Conservation (phyloP, 345 rosid genomes). For the Diplotaxis tenuifolia region DNA sequence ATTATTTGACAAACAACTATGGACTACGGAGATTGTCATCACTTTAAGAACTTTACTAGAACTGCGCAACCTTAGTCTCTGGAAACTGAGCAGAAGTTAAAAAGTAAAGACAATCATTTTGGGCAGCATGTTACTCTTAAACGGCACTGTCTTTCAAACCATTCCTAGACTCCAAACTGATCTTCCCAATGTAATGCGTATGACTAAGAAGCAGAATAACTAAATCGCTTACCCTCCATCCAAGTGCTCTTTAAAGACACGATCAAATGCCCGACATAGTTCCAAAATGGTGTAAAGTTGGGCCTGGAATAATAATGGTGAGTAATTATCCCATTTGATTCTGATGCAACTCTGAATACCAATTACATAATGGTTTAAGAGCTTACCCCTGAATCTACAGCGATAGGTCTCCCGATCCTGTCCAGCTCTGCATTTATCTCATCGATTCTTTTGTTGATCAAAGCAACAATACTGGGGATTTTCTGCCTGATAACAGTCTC, state of each 20-base stretch:
- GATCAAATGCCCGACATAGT: constrained; percentile 96
- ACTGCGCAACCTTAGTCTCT: not conserved
- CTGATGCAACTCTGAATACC: not conserved
- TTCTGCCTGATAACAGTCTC: constrained; percentile 93
- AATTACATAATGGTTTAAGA: constrained; percentile 12
- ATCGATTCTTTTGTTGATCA: constrained; percentile 92
- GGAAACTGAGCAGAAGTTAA: not conserved
- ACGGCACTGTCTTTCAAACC: not conserved
- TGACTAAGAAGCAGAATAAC: constrained; percentile 2
- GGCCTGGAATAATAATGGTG: constrained; percentile 53
- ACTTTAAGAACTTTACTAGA: not conserved
- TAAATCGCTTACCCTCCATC: constrained; percentile 85
- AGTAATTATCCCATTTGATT: constrained; percentile 4
- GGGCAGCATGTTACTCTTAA: not conserved
- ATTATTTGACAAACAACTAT: not conserved
- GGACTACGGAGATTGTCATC: not conserved
- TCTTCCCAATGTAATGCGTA: not conserved
- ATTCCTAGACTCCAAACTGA: not conserved
- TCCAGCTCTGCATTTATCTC: constrained; percentile 98
- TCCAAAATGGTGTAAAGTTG: constrained; percentile 92
- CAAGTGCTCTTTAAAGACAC: constrained; percentile 94
- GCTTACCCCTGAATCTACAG: constrained; percentile 97
- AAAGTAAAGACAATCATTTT: not conserved
- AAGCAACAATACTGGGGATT: constrained; percentile 93
- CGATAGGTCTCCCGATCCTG: constrained; percentile 94